Conservation (phyloP, 345 rosid species). For the Bruguiera parviflora region DNA sequence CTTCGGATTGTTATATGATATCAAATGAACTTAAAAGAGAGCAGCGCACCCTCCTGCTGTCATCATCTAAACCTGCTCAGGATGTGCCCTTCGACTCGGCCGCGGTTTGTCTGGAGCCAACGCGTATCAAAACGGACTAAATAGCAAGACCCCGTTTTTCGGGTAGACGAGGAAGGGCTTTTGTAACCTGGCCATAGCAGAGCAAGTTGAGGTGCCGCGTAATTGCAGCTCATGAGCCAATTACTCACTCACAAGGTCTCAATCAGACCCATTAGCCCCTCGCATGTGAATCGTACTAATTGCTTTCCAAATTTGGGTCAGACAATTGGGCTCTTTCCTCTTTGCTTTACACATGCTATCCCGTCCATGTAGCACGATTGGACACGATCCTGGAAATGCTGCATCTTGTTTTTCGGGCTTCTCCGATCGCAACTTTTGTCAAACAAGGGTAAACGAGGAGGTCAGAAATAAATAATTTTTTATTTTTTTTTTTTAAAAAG, state of each 20-base stretch:
- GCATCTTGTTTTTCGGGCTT: background rate
- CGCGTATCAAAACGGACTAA: no score
- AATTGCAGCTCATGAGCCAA: slow-evolving; percentile 15
- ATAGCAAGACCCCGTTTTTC: no score
- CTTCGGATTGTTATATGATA: no score
- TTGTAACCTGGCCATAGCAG: no score
- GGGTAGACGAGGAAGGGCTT: no score
- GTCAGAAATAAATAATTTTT: no score
- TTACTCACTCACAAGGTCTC: slow-evolving; percentile 4
- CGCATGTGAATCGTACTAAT: slow-evolving; percentile 7
- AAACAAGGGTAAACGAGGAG: background rate
- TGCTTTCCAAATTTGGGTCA: slow-evolving; percentile 17
- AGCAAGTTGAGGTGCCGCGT: background rate
- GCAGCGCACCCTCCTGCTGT: no score
- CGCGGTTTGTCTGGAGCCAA: no score
- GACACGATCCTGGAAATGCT: background rate
- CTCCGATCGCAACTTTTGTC: background rate
- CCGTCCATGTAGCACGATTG: background rate
- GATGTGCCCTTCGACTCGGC: no score
- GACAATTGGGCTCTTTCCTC: slow-evolving; percentile 24
- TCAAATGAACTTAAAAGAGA: no score
- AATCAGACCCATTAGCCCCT: background rate
- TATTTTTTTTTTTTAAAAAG: no score
- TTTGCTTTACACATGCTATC: slow-evolving; percentile 6
- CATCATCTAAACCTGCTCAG: no score